Base-by-base conservation (phyloP, 768 basidiomycete genomes). In the Mycena chlorophos region DNA sequence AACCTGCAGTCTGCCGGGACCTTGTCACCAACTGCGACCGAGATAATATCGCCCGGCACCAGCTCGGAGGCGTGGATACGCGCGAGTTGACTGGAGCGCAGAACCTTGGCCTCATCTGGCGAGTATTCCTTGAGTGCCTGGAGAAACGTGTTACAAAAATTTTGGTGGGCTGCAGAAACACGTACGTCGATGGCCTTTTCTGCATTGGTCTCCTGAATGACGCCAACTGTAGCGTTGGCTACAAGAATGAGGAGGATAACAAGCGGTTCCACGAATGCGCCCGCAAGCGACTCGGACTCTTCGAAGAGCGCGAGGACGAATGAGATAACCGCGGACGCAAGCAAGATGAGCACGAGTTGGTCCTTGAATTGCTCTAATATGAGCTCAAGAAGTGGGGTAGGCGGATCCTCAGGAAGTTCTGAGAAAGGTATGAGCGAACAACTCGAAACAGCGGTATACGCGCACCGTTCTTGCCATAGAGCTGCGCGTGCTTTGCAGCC, bases 301-400 rank as follows among this genome's bases (percentile, higher is more conserved):
- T 99, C 96, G 54, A 98, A 77, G 28, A 96, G 71, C 6, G 96
- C 96, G 37, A 99, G 78, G 14, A 95, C 77, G 71, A 99, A 95
- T 10, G 96, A 98, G 62, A 98, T 81, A 42, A 91, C 86, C 13
- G 96, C 96, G 1, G 94, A 97, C 2, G 82, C 94, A 43, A 99
- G 87, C 29, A 99, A 83, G 67, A 99, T 98, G 60, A 99, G 87
- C 38, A 99, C 96, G 26, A 99, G 84, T 72, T 97, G 94, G 74
- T 99, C 96, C 78, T 98, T 89, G 81, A 99, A 99, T 74, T 99
- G 96, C 63, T 97, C 94, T n/a, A 99, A 80, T 56, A 99, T 88
- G 57, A 98, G 85, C 67, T 92, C 82, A 92, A 94, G 94, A 28
- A 98, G 68, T 3, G 95, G 91, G 3, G 96, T 97, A 3, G 91